Evolutionary conservation across 1,284 basidiomycete species (phyloP), one percentile per base, ranked within the genome.

Genomic region (Tilletia indica): DNA sequence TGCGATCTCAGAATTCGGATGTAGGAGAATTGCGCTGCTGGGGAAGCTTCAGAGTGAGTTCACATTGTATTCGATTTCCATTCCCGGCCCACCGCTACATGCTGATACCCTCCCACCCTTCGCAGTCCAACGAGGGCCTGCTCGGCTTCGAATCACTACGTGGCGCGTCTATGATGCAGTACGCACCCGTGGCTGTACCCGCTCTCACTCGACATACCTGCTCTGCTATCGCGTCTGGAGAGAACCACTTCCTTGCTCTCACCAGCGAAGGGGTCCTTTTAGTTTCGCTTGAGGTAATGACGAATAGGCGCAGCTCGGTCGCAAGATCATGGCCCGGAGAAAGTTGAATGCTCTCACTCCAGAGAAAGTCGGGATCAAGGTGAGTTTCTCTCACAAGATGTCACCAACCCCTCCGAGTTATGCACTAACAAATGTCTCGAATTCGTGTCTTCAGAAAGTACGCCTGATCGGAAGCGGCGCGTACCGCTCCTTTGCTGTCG

Each of bases 401-500:
- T n/a, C n/a, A n/a, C 34, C 58, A 61, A 38, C n/a, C 21, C 58
- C 6, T 61, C 58, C 25, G 21, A 34, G 21, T 61, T 14, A 38
- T 11, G 6, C 12, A 38, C 21, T 25, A 8, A 36, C 58, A n/a
- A 25, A 6, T 19, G 6, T 31, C 58, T 61, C 12, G 8, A 8
- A 6, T 61, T n/a, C 4, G n/a, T 9, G 19, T 25, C 31, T 45
- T n/a, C 89, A 90, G 71, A 91, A 92, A 80, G 92, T 93, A 68
- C 90, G 91, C 21, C 86, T 87, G 58, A 87, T 97, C 74, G 93
- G 92, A 6, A 89, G 92, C 0, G 94, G 94, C 9, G 88, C 89
- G 58, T 92, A 91, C 85, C 91, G 93, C 83, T 94, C 93, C 0
- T 97, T 96, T 79, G 94, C 94, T 3, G 90, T 97, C 74, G 91